phyloP scores from a whole-genome alignment of 1,284 basidiomycete species.

The Mycena sp. region DNA sequence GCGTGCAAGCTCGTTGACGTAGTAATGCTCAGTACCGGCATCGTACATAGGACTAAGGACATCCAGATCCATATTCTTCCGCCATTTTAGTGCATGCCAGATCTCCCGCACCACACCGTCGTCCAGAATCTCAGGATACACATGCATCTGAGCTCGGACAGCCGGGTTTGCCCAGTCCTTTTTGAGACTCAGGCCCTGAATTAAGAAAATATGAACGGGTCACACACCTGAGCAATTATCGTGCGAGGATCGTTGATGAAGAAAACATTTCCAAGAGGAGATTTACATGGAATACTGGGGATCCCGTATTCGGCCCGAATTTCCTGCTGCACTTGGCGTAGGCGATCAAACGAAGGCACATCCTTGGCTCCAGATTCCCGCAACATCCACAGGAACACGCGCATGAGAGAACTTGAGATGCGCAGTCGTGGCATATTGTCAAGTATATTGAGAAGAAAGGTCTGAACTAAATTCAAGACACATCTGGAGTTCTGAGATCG shows the following conservation, averaged over 20 bases:
- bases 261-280: conserved; percentile 40
- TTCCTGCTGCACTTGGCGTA: conserved; percentile 38
- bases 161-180: conserved; percentile 7
- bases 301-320: conserved; percentile 31
- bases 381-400: conserved; percentile 41
- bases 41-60: too few species aligned
- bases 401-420: conserved; percentile 34
- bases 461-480: background rate
- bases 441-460: conserved; percentile 16
- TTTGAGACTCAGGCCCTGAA: background rate
- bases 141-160: background rate
- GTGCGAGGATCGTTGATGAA: conserved; percentile 30
- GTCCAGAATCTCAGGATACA: conserved; percentile 3
- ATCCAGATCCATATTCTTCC: background rate
- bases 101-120: conserved; percentile 6
- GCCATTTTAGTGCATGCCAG: conserved; percentile 5
- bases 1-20: too few species aligned
- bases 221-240: conserved; percentile 27
- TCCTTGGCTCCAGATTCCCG: conserved; percentile 33
- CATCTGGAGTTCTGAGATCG: background rate
- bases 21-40: too few species aligned
- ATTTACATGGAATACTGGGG: conserved; percentile 34
- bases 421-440: conserved; percentile 19
- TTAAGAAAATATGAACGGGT: background rate
- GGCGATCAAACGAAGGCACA: conserved; percentile 40